phyloP scores from a whole-genome alignment of 148 eudicot species.

The Cornus florida region DNA sequence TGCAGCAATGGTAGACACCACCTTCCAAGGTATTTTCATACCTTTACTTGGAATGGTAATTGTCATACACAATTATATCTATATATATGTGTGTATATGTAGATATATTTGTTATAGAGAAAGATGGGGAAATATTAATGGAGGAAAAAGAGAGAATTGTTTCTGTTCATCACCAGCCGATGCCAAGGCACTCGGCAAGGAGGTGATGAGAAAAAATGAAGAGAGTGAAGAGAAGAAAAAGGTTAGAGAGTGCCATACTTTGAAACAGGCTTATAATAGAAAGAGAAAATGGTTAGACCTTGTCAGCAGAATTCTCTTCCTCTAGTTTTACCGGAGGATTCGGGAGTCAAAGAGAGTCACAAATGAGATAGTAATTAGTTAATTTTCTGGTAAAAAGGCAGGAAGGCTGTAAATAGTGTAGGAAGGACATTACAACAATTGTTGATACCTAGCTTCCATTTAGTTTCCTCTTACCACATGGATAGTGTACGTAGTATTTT shows the following conservation, averaged over 20 bases:
- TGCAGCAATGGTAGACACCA: not conserved
- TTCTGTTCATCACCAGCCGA: conserved; percentile 19
- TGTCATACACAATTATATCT: not conserved
- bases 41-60: not conserved
- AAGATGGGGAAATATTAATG: not conserved
- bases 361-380: not conserved
- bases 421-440: too few relatives aligned
- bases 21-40: conserved; percentile 30
- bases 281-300: not conserved
- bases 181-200: conserved; percentile 27
- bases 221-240: not conserved
- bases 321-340: conserved; percentile 6
- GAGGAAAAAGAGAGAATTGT: not conserved
- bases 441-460: too few relatives aligned
- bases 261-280: conserved; percentile 17
- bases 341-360: not conserved
- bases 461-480: too few relatives aligned
- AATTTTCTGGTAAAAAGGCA: not conserved
- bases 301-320: conserved; percentile 14
- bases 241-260: not conserved
- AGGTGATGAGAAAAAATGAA: conserved; percentile 10
- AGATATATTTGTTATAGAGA: not conserved
- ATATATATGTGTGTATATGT: not conserved
- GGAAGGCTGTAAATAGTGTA: too few relatives aligned
- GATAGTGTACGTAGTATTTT: too few relatives aligned